Percentiles rank a stretch among this genome's conserved stretches.
These are phyloP conservation scores for Citrus unshiu DNA, from an alignment of 345 rosid species.

Conservation along the genomic window DNA sequence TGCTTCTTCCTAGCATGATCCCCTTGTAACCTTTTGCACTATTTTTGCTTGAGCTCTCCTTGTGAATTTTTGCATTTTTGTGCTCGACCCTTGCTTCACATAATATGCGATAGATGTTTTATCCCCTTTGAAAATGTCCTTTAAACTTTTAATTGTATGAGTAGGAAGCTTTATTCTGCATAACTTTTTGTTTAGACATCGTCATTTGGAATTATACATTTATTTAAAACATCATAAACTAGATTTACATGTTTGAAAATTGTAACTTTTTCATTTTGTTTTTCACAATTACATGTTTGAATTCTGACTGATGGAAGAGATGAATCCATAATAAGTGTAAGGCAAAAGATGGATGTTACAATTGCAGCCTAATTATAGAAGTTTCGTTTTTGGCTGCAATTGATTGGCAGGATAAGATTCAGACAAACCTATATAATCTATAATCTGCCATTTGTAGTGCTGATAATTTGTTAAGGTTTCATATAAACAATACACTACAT, in stretches of 20 bases:
- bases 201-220: background rate
- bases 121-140: background rate
- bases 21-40: background rate
- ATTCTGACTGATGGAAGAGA: background rate
- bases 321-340: background rate
- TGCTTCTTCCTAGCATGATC: background rate
- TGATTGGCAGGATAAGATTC: background rate
- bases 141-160: background rate
- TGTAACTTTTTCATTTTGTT: background rate
- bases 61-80: background rate
- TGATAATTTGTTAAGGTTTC: background rate
- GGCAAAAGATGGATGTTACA: background rate
- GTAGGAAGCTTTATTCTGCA: background rate
- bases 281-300: background rate
- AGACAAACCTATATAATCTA: background rate
- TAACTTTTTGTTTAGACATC: background rate
- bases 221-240: background rate
- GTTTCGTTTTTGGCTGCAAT: background rate
- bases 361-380: constrained; percentile 5
- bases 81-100: background rate
- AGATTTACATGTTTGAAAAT: background rate
- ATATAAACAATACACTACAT: background rate
- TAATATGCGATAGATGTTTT: background rate
- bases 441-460: background rate
- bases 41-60: background rate